These are phyloP conservation scores for Dactylellina sp. DNA, from an alignment of 2,329 filamentous ascomycete genomes.

Conservation along the genomic window DNA sequence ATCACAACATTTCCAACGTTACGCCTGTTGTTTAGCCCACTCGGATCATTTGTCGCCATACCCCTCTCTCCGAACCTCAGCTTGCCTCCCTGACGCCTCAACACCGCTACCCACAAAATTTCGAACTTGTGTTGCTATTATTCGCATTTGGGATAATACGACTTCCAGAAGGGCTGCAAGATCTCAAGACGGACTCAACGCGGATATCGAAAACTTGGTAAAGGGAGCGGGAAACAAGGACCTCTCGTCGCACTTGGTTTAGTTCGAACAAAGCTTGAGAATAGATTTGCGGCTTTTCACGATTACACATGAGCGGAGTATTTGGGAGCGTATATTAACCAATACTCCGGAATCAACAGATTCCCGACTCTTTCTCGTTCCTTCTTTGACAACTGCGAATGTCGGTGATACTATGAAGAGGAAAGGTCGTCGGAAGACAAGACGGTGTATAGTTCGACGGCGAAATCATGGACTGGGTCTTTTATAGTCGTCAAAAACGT, in stretches of 20 bases:
- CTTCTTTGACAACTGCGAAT: conserved; percentile 44
- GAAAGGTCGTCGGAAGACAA: conserved; percentile 56
- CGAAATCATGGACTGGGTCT: conserved; percentile 57
- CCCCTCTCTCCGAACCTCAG: conserved; percentile 24
- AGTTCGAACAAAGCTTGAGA: conserved; percentile 29
- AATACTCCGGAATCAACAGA: conserved; percentile 32
- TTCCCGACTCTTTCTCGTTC: conserved; percentile 28
- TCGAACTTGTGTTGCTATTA: conserved; percentile 55
- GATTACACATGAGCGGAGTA: conserved; percentile 11
- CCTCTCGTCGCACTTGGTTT: conserved; percentile 37
- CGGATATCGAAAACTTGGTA: conserved; percentile 51
- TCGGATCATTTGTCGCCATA: conserved; percentile 10
- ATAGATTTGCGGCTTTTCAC: conserved; percentile 25
- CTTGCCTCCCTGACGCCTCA: conserved; percentile 17
- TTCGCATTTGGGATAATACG: conserved; percentile 56
- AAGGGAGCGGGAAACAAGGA: conserved; percentile 18
- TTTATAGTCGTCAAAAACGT: conserved; percentile 56
- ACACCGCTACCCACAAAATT: conserved; percentile 19
- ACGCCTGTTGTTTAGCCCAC: conserved; percentile 22
- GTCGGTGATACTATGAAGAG: conserved; percentile 56
- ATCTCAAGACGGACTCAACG: conserved; percentile 16
- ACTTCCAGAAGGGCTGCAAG: conserved; percentile 42
- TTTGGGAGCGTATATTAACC: conserved; percentile 45
- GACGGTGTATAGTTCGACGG: conserved; percentile 57
- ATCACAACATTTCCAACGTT: conserved; percentile 46